Evolutionary conservation across 2,329 filamentous ascomycete species (phyloP), one percentile per base, ranked within the genome.

Genomic region (Colletotrichum cuscutae): DNA sequence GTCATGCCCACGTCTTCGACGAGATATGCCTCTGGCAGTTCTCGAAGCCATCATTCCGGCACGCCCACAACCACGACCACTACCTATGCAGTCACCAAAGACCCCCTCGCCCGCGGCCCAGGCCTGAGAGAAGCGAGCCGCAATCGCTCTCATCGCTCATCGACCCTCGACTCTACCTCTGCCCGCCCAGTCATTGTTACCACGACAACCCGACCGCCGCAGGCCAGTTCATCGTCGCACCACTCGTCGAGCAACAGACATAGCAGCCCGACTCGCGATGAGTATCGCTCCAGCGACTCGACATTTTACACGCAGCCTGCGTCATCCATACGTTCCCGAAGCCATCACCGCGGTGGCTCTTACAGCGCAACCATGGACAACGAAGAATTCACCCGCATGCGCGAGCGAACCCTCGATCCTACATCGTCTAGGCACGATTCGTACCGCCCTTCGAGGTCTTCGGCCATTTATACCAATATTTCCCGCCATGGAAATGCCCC

Each of bases 161-260:
- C 86, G 1, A 89, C 88, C 1, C 74, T 89, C 28, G 90, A 91
- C 68, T 81, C 86, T 15, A 78, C 82, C 28, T 79, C 81, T 49
- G 84, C 86, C 53, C 88, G 89, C 12, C 87, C 89, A 66, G 86
- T 90, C 76, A 88, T 90, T 70, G 85, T 91, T 74, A 91, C 89
- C 24, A 89, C 88, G 5, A 86, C 85, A 32, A 52, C 71, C n/a
- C 80, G 81, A 35, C 79, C 84, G 32, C 85, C 84, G 32, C 85
- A 87, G 59, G 79, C 79, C 26, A 79, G 81, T n/a, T 78, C 81
- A 58, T 81, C 84, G 30, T 60, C 81, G 82, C 42, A 81, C 80
- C 66, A 75, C 75, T 68, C 80, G 12, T 71, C 73, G 13, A 79
- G 77, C 46, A 79, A 77, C 58, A 78, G 79, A 57, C 80, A 82